Evolutionary conservation across 148 eudicot species (phyloP).

Genomic region (Rhododendron griersonianum): DNA sequence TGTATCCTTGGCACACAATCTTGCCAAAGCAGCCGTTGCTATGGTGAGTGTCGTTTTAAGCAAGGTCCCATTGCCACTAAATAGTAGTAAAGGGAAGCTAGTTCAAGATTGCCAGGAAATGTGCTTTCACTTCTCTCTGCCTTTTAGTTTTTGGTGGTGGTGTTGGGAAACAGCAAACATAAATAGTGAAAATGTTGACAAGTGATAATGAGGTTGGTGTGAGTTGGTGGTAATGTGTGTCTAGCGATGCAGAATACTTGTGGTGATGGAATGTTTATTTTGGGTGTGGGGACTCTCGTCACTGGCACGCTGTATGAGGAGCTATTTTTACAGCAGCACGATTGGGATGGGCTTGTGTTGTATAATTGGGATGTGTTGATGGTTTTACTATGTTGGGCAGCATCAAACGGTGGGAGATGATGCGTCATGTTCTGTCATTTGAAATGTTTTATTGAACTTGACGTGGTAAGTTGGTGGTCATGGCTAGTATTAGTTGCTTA

Average conservation of each 20-base stretch:
- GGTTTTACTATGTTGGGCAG: neutral
- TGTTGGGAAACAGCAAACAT: neutral
- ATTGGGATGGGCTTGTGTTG: neutral
- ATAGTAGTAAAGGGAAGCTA: neutral
- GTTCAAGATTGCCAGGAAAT: neutral
- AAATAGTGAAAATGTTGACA: neutral
- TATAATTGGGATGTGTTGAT: neutral
- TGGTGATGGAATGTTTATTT: neutral
- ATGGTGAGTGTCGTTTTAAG: constrained; percentile 46
- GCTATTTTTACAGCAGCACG: neutral
- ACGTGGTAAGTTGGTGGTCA: neutral
- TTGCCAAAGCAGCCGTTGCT: no score
- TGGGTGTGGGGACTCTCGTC: neutral
- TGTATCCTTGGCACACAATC: no score
- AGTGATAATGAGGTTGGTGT: neutral
- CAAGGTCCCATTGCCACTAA: neutral
- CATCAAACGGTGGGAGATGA: neutral
- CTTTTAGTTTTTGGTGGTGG: neutral
- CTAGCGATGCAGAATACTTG: neutral
- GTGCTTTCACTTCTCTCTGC: neutral
- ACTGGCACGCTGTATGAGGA: neutral
- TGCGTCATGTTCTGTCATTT: neutral
- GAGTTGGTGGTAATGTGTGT: neutral
- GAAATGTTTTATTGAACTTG: neutral
- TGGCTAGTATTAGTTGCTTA: neutral